Base-by-base conservation (phyloP, 441 rosid species). In the Adansonia gregorii region DNA sequence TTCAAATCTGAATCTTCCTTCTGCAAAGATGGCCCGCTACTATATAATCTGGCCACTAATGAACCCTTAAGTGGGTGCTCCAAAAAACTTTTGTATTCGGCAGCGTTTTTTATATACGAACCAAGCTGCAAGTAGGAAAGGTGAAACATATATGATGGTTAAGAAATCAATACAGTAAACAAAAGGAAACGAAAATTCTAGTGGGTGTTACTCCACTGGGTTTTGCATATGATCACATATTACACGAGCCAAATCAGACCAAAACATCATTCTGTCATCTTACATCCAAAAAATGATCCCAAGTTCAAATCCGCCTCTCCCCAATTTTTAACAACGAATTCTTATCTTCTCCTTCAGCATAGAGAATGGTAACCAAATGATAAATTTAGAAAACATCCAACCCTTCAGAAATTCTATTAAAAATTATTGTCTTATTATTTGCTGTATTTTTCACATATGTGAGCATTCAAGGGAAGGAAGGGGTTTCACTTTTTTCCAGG, bases 11-110 rank as follows among this genome's bases (percentile, higher is more conserved):
- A 55, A 64, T 74, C 83, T 63, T 89, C 92, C 81, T 84, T 89
- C 74, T 85, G 87, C 58, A 83, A 81, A 72, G 91, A 86, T 81
- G 90, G 87, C 43, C 85, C 84, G 0, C 90, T 74, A 76, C 88
- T 63, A 63, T 84, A 90, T 46, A 86, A 84, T 80, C 93, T 86
- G 48, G 89, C 77, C 49, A 81, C 76, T 70, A 61, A 68, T 41
- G 81, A 73, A 49, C 69, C 78, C 65, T n/a, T 80, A 55, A 24
- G 63, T 35, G 81, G 70, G 66, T 73, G 76, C 70, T 80, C 87
- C 54, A 68, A 74, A 15, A 78, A 84, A 76, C 69, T 75, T 78
- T 76, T 78, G 52, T 82, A 74, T 68, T 83, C 81, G 70, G 82
- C 73, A 70, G 76, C 86, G 81, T 79, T 51, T 74, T 79, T 92